Evolutionary conservation across 2,329 filamentous ascomycete species (phyloP), one percentile per base, ranked within the genome.

Genomic region (Daldinia sp.): DNA sequence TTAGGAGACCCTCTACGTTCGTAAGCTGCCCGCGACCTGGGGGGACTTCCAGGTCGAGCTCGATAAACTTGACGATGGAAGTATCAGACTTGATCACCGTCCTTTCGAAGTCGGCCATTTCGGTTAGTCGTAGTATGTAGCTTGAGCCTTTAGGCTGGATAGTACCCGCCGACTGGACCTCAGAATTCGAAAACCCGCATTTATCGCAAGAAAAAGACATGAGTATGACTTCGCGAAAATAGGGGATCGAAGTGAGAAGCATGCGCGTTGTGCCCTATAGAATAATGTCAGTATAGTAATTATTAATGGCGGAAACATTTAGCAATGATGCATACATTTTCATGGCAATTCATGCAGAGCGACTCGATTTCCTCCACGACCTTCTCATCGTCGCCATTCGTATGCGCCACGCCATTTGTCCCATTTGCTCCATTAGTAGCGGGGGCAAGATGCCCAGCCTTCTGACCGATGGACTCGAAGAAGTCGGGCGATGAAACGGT

Each of bases 151-250:
- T 92, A 71, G 93, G 90, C 79, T 98, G 95, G 65, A 98, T 94
- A 71, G 93, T 87, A 64, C 93, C 93, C 25, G 95, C 95, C 7
- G 94, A 89, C 76, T 97, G 94, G 71, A 99, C 91, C 72, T 97
- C 94, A 77, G 94, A 94, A 82, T 98, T 97, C 69, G 90, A 88
- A 79, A 94, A 90, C 75, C 88, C 83, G 81, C 95, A 99, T 78
- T 97, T 87, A 4, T 92, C 88, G 82, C 95, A 99, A 69, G 87
- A 86, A 78, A 99, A 99, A 66, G 94, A 98, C 89, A 97, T 97
- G 77, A 99, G 87, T 73, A 99, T 93, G 67, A 99, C 89, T 78
- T 99, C 94, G 80, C 93, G 93, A 83, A 99, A 99, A 84, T 93
- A 98, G 13, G 95, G 95, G 58, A 99, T 97, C 68, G 88, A 88